A percentile compares a stretch with the other conserved stretches of the same genome.
Conservation (phyloP, 2,329 filamentous ascomycete species). For the Diplodia intermedia region DNA sequence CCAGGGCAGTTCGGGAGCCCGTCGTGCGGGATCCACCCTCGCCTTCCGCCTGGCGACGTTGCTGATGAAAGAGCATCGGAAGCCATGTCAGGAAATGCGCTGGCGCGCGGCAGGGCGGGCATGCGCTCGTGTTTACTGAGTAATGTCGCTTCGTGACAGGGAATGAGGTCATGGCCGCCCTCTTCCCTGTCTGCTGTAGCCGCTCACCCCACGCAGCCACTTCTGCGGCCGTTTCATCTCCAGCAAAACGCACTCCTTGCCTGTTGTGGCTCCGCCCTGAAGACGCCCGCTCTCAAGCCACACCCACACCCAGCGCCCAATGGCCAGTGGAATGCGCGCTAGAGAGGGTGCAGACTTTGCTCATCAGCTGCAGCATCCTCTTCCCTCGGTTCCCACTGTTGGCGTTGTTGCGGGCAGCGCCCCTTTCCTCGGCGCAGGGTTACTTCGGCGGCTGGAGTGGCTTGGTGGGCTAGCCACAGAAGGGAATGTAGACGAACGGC, state of each 20-base stretch:
- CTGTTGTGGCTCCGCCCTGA: not conserved
- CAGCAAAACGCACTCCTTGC: constrained; percentile 9
- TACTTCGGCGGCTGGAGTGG: not conserved
- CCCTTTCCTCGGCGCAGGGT: not conserved
- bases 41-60: too few relatives aligned
- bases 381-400: not conserved
- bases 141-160: not conserved
- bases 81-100: not conserved
- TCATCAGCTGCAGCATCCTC: not conserved
- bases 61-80: not conserved
- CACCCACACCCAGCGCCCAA: not conserved
- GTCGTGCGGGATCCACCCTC: not conserved
- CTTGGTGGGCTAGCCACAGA: constrained; percentile 2
- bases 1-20: not conserved
- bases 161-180: constrained; percentile 2
- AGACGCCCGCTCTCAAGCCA: not conserved
- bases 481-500: constrained; percentile 24
- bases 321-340: too few relatives aligned
- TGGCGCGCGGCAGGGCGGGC: not conserved
- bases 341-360: too few relatives aligned
- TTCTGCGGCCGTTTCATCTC: not conserved
- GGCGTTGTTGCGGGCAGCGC: not conserved
- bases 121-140: not conserved
- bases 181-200: not conserved
- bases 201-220: constrained; percentile 3